Percentiles rank a stretch among this genome's conserved stretches.
Evolutionary conservation across 257 asterid species (phyloP).

Genomic region (Primulina huaijiensis): DNA sequence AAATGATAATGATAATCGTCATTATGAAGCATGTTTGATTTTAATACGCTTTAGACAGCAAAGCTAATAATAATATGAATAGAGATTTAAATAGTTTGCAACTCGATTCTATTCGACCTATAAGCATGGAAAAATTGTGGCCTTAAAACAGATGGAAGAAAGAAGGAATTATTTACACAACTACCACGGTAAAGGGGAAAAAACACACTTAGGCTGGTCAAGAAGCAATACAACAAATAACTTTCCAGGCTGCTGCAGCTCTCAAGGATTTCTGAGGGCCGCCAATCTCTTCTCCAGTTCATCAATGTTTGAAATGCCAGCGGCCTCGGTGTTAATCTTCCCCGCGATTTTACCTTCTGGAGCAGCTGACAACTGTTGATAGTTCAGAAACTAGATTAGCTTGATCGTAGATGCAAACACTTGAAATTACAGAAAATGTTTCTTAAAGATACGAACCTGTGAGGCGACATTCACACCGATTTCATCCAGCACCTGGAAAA

Average conservation of each 20-base stretch:
- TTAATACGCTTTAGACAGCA: not conserved
- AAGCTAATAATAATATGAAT: too few species aligned
- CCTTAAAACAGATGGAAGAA: not conserved
- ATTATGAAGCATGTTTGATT: too few species aligned
- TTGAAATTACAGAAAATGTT: slow-evolving; percentile 5
- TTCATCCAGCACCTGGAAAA: slow-evolving; percentile 83
- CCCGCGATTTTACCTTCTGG: slow-evolving; percentile 87
- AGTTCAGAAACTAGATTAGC: slow-evolving; percentile 18
- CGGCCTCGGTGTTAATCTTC: slow-evolving; percentile 56
- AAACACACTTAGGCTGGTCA: not conserved
- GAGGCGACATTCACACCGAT: slow-evolving; percentile 91
- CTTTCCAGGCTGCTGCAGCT: not conserved
- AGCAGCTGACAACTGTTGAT: slow-evolving; percentile 73
- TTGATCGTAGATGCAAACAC: slow-evolving; percentile 8
- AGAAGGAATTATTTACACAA: slow-evolving; percentile 10
- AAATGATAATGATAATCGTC: too few species aligned
- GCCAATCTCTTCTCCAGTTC: slow-evolving; percentile 85
- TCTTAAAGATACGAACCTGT: slow-evolving; percentile 53
- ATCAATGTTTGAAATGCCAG: slow-evolving; percentile 63
- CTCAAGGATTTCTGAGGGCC: slow-evolving; percentile 76
- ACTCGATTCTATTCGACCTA: not conserved
- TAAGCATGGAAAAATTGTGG: not conserved
- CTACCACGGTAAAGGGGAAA: not conserved
- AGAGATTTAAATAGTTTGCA: not conserved
- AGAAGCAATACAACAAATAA: not conserved